Evolutionary conservation across 192 early-diverging fungal genomes (phyloP), one percentile per base, ranked within the genome.

Genomic region (Phlyctochytrium bullatum): DNA sequence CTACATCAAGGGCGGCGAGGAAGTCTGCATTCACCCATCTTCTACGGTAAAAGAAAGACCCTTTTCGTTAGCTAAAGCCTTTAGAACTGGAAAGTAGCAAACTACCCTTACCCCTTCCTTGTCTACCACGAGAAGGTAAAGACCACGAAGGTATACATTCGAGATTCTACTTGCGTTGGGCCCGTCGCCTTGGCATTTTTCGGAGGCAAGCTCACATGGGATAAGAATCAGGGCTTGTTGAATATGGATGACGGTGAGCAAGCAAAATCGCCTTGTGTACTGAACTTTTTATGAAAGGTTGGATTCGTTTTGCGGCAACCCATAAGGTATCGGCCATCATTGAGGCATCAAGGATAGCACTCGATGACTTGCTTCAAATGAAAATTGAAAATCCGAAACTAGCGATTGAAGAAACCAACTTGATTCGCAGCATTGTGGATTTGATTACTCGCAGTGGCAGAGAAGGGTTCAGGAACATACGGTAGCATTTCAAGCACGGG

Each of bases 361-460:
- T 96, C 31, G 90, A 92, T 53, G 83, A 89, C 36, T 76, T 92
- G 27, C 73, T 95, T 63, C 80, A 87, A 3, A 75, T 79, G 27
- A 92, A 92, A 75, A 84, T 95, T 64, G 81, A 85, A 16, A 80
- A 92, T 33, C 89, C 92, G 0, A 66, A 69, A 1, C 28, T 84
- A 69, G 78, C 81, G 47, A 70, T 81, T 10, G 63, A 65, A 0
- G 60, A 54, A 1, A 63, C 66, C 14, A 51, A 59, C 28, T 27
- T 73, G 23, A 51, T 73, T 3, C 28, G 35, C 1, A 59, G 35
- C 27, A 70, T 73, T 10, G 40, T 73, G 27, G 10, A 10, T 20
- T 20, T 73, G 61, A 59, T 73, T 23, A 73, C 72, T 50, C 10
- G 12, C n/a, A 50, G 40, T 50, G n/a, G n/a, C n/a, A n/a, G n/a